Evolutionary conservation across 257 asterid species (phyloP).

Genomic region (Salvia splendens): DNA sequence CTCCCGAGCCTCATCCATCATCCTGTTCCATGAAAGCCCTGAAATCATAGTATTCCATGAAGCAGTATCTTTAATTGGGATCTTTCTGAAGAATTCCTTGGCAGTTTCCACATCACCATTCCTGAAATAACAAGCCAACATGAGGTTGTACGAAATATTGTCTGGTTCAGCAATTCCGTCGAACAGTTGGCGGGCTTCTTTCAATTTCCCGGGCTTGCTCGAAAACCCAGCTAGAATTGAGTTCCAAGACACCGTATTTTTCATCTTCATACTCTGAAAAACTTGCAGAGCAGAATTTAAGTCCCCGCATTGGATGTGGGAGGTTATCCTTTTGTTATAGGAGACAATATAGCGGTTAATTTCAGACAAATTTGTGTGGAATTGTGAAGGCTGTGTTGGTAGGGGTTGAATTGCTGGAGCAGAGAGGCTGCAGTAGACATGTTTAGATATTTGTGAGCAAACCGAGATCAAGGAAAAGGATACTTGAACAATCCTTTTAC

Average conservation of each 20-base stretch:
- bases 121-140: constrained; percentile 1
- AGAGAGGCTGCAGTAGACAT: constrained; percentile 1
- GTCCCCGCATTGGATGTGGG: constrained; percentile 1
- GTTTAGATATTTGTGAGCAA: neutral
- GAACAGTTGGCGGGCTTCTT: constrained; percentile 17
- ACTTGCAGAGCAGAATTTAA: neutral
- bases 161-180: constrained; percentile 2
- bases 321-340: constrained; percentile 5
- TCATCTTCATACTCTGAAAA: constrained; percentile 5
- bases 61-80: neutral
- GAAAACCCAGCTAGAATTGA: constrained; percentile 11
- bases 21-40: constrained; percentile 2
- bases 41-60: constrained; percentile 13
- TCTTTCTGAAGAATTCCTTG: constrained; percentile 6
- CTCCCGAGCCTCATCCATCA: neutral
- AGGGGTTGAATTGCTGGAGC: neutral
- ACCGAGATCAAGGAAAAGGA: neutral
- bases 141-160: constrained; percentile 11
- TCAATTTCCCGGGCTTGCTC: constrained; percentile 7
- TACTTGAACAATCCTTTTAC: neutral
- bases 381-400: neutral
- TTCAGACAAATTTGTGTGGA: neutral
- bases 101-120: constrained; percentile 14
- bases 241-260: constrained; percentile 14
- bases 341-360: neutral